phyloP scores from a whole-genome alignment of 164 flowering plant species.

The Paratinospora sagittata region DNA sequence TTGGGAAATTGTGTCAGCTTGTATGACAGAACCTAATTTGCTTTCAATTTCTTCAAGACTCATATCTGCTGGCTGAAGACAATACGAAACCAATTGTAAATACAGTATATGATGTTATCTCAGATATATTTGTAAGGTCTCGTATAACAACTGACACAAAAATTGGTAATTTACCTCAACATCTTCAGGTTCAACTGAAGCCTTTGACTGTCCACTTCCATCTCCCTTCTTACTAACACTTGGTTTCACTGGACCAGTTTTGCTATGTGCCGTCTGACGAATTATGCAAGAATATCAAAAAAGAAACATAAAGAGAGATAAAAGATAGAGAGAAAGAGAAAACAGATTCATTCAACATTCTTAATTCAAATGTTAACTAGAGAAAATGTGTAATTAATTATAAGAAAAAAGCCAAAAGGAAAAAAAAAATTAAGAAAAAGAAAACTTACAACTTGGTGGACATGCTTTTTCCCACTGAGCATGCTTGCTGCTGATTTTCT shows the following conservation, averaged over 20 bases:
- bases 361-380: neutral
- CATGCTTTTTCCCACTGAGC: conserved; percentile 90
- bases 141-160: neutral
- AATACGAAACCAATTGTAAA: neutral
- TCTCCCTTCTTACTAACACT: conserved; percentile 60
- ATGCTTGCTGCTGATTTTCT: conserved; percentile 92
- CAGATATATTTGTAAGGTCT: neutral
- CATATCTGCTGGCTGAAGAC: conserved; percentile 88
- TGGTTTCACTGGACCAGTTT: conserved; percentile 49
- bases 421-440: neutral
- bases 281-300: conserved; percentile 10
- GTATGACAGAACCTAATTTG: conserved; percentile 67
- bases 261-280: conserved; percentile 54
- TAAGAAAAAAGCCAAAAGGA: neutral
- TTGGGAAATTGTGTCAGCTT: conserved; percentile 66
- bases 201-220: conserved; percentile 46
- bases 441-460: conserved; percentile 55
- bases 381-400: neutral
- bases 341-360: neutral
- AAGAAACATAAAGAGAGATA: neutral
- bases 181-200: conserved; percentile 63
- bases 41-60: conserved; percentile 93
- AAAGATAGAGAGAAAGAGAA: neutral
- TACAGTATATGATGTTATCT: neutral
- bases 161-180: conserved; percentile 56